Evolutionary conservation across 306 rosid genomes (phyloP).

Genomic region (Betula pendula): DNA sequence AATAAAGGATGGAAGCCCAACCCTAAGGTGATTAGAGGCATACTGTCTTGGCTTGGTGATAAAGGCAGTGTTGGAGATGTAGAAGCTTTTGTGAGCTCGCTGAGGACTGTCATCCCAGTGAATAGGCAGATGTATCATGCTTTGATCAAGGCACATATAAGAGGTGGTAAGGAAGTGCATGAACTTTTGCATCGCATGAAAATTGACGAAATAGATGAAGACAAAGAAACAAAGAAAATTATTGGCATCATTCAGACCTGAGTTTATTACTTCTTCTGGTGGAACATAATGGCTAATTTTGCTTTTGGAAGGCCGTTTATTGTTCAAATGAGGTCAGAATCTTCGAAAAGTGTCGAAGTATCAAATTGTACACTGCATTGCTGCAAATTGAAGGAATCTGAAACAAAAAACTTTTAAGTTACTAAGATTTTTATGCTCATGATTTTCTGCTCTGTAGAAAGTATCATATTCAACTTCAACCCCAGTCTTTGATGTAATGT

Average conservation of each 20-base stretch:
- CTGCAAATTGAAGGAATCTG: not conserved
- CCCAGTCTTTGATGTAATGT: not conserved
- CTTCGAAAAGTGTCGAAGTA: not conserved
- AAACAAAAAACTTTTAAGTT: not conserved
- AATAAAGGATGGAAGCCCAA: conserved; percentile 64
- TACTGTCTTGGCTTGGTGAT: conserved; percentile 67
- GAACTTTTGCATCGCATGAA: conserved; percentile 54
- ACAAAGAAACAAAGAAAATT: conserved; percentile 42
- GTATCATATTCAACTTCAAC: not conserved
- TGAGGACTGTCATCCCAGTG: conserved; percentile 41
- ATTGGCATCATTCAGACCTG: conserved; percentile 30
- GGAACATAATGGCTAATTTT: not conserved
- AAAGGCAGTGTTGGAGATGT: conserved; percentile 55
- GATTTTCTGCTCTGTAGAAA: not conserved
- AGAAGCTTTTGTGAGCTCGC: conserved; percentile 50
- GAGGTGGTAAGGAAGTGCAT: conserved; percentile 54
- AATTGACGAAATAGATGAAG: conserved; percentile 45
- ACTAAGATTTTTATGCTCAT: not conserved
- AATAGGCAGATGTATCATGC: conserved; percentile 54
- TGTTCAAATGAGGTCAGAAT: not conserved
- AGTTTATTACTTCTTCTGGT: conserved; percentile 11
- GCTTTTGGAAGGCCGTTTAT: not conserved
- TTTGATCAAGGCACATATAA: conserved; percentile 50
- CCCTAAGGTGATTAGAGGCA: conserved; percentile 22
- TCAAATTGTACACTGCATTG: not conserved